Conservation (phyloP, 2,329 filamentous ascomycete genomes). For the Fusarium sp. region DNA sequence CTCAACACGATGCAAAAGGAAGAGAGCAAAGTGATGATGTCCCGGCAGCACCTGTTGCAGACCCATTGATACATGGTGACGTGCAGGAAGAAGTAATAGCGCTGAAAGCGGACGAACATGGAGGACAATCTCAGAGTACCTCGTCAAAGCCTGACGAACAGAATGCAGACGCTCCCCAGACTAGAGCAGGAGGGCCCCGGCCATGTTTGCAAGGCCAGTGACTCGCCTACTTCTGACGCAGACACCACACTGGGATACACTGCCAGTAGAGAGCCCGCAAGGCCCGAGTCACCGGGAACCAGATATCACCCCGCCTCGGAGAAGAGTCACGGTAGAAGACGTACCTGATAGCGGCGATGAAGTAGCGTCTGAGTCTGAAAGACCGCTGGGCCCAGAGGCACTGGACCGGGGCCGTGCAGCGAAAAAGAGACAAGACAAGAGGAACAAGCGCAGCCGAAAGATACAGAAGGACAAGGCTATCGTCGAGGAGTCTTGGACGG, state of each 20-base stretch:
- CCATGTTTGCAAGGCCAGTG: background rate
- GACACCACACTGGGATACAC: background rate
- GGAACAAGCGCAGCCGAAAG: background rate
- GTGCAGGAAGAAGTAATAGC: too few relatives aligned
- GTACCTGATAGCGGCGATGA: background rate
- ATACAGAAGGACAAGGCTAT: background rate
- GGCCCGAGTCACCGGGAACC: rapidly evolving
- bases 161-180: rapidly evolving
- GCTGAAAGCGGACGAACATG: background rate
- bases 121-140: too few relatives aligned
- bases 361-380: background rate
- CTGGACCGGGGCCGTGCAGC: background rate
- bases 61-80: too few relatives aligned
- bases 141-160: rapidly evolving
- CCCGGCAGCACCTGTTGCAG: too few relatives aligned
- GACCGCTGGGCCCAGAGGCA: rapidly evolving
- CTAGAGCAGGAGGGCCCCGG: background rate
- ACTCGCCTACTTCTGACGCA: background rate
- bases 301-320: background rate
- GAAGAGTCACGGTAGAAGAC: background rate
- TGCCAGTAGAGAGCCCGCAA: rapidly evolving
- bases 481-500: rapidly evolving
- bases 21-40: background rate
- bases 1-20: background rate
- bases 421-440: background rate